A percentile compares a stretch with the other conserved stretches of the same genome.
phyloP scores from a whole-genome alignment of 192 early-diverging fungal species.

The Umbelopsis vinacea region DNA sequence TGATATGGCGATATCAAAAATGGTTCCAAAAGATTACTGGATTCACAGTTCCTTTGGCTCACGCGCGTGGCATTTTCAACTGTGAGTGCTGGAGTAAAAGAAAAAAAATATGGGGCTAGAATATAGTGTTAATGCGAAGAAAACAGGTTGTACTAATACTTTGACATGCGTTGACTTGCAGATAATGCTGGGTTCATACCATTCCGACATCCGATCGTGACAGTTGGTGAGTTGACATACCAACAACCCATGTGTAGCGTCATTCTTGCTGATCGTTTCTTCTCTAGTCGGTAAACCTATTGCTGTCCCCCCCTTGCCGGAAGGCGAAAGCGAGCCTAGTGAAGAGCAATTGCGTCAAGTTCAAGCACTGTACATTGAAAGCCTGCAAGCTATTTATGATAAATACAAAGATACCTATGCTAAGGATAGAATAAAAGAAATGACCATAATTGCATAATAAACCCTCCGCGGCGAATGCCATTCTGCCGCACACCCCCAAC shows the following conservation, averaged over 20 bases:
- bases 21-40: conserved; percentile 70
- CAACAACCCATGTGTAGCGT: no score
- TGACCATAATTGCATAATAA: conserved; percentile 67
- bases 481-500: conserved; percentile 6
- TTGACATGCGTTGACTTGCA: conserved; percentile 24
- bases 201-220: conserved; percentile 50
- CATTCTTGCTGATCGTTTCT: conserved; percentile 9
- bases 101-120: not conserved
- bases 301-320: conserved; percentile 53
- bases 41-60: conserved; percentile 78
- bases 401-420: conserved; percentile 76
- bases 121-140: not conserved
- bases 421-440: conserved; percentile 62
- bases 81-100: conserved; percentile 61
- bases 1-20: conserved; percentile 71
- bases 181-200: conserved; percentile 59
- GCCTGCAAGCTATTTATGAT: conserved; percentile 64
- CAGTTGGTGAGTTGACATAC: conserved; percentile 38
- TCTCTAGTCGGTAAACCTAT: conserved; percentile 68
- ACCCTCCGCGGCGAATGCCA: not conserved
- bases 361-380: conserved; percentile 73
- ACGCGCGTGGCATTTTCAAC: conserved; percentile 88
- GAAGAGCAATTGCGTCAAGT: conserved; percentile 60
- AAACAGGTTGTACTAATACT: not conserved
- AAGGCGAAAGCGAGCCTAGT: conserved; percentile 56